Evolutionary conservation across 805 yeast genomes (phyloP).

Genomic region (Jamesozyma lodderae): DNA sequence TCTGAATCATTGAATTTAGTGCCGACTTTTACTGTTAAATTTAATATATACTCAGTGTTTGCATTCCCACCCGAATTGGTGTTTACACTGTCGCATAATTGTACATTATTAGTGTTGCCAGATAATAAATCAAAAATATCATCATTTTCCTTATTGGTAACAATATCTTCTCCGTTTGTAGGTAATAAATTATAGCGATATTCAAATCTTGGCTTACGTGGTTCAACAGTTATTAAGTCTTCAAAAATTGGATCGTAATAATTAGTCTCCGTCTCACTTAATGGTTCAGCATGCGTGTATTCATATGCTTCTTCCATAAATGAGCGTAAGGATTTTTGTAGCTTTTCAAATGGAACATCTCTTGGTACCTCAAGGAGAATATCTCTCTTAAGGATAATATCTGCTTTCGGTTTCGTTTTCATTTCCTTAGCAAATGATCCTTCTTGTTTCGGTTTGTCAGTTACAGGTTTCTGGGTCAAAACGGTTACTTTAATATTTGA

Average conservation of each 20-base stretch:
- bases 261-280: slow-evolving; percentile 32
- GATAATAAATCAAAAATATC: slow-evolving; percentile 25
- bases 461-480: slow-evolving; percentile 24
- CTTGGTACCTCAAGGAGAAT: slow-evolving; percentile 25
- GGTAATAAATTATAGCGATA: slow-evolving; percentile 16
- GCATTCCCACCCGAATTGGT: not conserved
- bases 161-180: slow-evolving; percentile 4
- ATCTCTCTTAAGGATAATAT: slow-evolving; percentile 26
- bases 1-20: slow-evolving; percentile 18
- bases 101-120: not conserved
- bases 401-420: slow-evolving; percentile 10
- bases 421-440: slow-evolving; percentile 5
- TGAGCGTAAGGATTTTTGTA: slow-evolving; percentile 37
- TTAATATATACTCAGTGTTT: slow-evolving; percentile 8
- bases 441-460: slow-evolving; percentile 10
- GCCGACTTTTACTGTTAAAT: slow-evolving; percentile 16
- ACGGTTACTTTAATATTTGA: slow-evolving; percentile 45
- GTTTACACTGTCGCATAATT: not conserved
- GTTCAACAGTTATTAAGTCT: slow-evolving; percentile 40
- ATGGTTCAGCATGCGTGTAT: slow-evolving; percentile 22
- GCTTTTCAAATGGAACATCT: slow-evolving; percentile 27
- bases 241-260: slow-evolving; percentile 55
- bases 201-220: slow-evolving; percentile 21
- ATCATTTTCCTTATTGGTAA: slow-evolving; percentile 5
- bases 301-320: slow-evolving; percentile 40